Percentiles rank a stretch among this genome's conserved stretches.
These are phyloP conservation scores for Suhomyces chickasaworum DNA, from an alignment of 1,139 yeast genomes.

Conservation along the genomic window DNA sequence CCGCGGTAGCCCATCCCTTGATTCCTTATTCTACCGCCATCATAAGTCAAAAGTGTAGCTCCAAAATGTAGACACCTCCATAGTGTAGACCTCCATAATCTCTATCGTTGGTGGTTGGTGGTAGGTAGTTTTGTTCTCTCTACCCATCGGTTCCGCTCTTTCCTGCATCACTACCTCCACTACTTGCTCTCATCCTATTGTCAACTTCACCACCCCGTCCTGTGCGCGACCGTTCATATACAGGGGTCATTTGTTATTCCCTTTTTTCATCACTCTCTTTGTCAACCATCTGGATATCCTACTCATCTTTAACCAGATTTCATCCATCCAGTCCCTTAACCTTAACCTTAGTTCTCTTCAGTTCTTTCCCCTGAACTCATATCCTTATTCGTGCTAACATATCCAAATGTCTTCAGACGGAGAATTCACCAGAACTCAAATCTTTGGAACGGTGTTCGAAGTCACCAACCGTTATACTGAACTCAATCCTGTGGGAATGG, in stretches of 20 bases:
- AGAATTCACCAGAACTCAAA: slow-evolving; percentile 51
- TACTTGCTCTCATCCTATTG: not conserved
- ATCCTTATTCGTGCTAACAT: too few species aligned
- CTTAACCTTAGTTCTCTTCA: not conserved
- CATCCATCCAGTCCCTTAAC: not conserved
- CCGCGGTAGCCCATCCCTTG: too few species aligned
- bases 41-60: too few species aligned
- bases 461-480: slow-evolving; percentile 90
- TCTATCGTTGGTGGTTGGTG: too few species aligned
- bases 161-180: not conserved
- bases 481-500: slow-evolving; percentile 98
- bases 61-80: too few species aligned
- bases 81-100: too few species aligned
- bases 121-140: too few species aligned
- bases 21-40: too few species aligned
- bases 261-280: slow-evolving; percentile 8
- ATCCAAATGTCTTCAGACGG: slow-evolving; percentile 29
- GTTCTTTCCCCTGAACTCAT: not conserved
- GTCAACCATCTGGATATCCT: not conserved
- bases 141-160: not conserved
- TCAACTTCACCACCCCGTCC: not conserved
- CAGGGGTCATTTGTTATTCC: slow-evolving; percentile 11
- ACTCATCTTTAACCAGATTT: not conserved
- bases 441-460: slow-evolving; percentile 89
- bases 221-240: slow-evolving; percentile 5